Evolutionary conservation across 2,329 filamentous ascomycete genomes (phyloP).

Genomic region (Exophiala dermatitidis): DNA sequence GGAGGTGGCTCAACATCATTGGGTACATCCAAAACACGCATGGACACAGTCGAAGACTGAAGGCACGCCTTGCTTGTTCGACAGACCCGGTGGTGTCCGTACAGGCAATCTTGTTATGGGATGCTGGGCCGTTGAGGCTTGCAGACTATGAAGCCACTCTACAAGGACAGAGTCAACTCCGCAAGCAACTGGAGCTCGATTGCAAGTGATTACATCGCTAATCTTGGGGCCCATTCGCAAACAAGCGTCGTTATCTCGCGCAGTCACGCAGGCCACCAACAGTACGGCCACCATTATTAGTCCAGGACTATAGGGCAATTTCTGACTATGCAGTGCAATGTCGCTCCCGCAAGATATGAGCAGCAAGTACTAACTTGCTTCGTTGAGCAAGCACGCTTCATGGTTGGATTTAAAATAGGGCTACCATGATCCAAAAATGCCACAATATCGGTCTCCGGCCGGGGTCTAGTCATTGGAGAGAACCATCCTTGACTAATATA

Average conservation of each 20-base stretch:
- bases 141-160: conserved; percentile 62
- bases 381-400: no score
- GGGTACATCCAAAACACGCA: conserved; percentile 55
- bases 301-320: no score
- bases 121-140: conserved; percentile 64
- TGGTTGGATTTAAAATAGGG: background rate
- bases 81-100: conserved; percentile 43
- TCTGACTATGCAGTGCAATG: no score
- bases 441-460: background rate
- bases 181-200: conserved; percentile 2
- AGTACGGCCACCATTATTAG: no score
- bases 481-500: background rate
- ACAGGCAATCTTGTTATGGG: conserved; percentile 72
- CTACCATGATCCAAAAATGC: background rate
- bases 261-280: no score
- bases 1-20: conserved; percentile 85
- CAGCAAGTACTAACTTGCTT: no score
- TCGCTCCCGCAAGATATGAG: no score
- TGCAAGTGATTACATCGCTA: conserved; percentile 1
- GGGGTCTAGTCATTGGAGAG: background rate
- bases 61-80: conserved; percentile 2
- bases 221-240: background rate
- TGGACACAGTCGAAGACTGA: conserved; percentile 28
- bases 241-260: no score
- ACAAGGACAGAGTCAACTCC: conserved; percentile 28